These are phyloP conservation scores for Vickermania ingenoplastis DNA, from an alignment of 208 protist genomes.

Conservation along the genomic window DNA sequence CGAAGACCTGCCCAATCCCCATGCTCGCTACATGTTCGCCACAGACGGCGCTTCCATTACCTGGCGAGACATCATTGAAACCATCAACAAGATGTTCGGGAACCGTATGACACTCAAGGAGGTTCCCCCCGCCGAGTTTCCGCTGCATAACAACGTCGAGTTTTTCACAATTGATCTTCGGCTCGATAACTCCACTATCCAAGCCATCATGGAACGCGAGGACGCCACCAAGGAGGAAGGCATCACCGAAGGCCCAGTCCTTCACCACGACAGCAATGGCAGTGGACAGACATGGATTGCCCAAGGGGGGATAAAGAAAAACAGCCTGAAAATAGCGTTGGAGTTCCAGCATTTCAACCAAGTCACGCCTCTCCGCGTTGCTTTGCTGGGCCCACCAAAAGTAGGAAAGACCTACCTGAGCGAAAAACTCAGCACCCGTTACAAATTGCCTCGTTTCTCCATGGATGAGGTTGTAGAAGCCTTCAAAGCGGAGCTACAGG, in stretches of 20 bases:
- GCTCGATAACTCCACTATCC: conserved; percentile 61
- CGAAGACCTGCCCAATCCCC: conserved; percentile 44
- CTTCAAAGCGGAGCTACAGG: conserved; percentile 37
- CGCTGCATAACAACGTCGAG: conserved; percentile 75
- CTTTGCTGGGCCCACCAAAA: conserved; percentile 81
- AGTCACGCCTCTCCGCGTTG: conserved; percentile 73
- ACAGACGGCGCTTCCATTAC: conserved; percentile 65
- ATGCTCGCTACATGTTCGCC: conserved; percentile 82
- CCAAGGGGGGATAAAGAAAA: conserved; percentile 61
- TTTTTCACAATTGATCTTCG: conserved; percentile 83
- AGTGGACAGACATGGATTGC: conserved; percentile 46
- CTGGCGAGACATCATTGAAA: conserved; percentile 53
- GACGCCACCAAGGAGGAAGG: conserved; percentile 18
- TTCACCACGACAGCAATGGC: conserved; percentile 6
- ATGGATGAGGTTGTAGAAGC: conserved; percentile 56
- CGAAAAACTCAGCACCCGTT: conserved; percentile 45
- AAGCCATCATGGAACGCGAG: conserved; percentile 54
- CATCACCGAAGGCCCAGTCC: not conserved
- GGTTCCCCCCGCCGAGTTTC: conserved; percentile 42
- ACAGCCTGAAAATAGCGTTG: conserved; percentile 44
- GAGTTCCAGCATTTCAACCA: conserved; percentile 69
- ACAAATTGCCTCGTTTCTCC: conserved; percentile 65
- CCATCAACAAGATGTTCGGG: conserved; percentile 79
- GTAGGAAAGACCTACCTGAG: conserved; percentile 78
- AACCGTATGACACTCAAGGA: conserved; percentile 22